Conservation (phyloP, 768 basidiomycete genomes). For the Boletus reticulatus region DNA sequence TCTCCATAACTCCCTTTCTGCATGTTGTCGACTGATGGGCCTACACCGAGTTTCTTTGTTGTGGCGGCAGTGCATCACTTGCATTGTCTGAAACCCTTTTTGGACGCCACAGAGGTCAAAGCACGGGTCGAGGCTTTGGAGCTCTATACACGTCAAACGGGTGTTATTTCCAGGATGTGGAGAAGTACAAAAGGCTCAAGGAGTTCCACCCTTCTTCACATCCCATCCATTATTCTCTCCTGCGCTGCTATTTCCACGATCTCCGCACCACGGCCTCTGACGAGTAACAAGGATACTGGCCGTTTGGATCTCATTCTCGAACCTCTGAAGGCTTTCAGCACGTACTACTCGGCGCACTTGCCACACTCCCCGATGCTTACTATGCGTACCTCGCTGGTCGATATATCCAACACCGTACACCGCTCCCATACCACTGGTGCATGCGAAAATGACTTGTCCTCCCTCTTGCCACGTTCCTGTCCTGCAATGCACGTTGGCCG, state of each 20-base stretch:
- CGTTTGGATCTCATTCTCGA: not conserved
- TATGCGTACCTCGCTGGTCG: slow-evolving; percentile 1
- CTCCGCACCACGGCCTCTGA: not conserved
- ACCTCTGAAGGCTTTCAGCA: not conserved
- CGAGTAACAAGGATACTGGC: not conserved
- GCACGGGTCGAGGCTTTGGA: slow-evolving; percentile 2
- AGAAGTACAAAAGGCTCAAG: slow-evolving; percentile 19
- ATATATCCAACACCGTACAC: slow-evolving; percentile 7
- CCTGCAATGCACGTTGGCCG: slow-evolving; percentile 10
- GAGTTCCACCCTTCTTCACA: not conserved
- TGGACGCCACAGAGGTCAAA: slow-evolving; percentile 19
- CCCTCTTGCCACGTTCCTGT: slow-evolving; percentile 7
- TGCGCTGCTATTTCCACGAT: slow-evolving; percentile 6
- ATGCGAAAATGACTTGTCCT: not conserved
- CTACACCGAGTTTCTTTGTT: slow-evolving; percentile 12
- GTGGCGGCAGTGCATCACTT: slow-evolving; percentile 9
- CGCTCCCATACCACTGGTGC: not conserved
- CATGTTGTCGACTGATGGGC: not conserved
- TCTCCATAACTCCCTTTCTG: slow-evolving; percentile 1
- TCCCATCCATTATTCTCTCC: not conserved
- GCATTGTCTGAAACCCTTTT: slow-evolving; percentile 20
- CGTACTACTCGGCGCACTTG: slow-evolving; percentile 7
- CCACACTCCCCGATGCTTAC: slow-evolving; percentile 8
- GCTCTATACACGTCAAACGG: slow-evolving; percentile 7
- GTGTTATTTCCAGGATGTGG: slow-evolving; percentile 2